Conservation (phyloP, 225 moss, liverwort and hornwort species). For the Asterella californica region DNA sequence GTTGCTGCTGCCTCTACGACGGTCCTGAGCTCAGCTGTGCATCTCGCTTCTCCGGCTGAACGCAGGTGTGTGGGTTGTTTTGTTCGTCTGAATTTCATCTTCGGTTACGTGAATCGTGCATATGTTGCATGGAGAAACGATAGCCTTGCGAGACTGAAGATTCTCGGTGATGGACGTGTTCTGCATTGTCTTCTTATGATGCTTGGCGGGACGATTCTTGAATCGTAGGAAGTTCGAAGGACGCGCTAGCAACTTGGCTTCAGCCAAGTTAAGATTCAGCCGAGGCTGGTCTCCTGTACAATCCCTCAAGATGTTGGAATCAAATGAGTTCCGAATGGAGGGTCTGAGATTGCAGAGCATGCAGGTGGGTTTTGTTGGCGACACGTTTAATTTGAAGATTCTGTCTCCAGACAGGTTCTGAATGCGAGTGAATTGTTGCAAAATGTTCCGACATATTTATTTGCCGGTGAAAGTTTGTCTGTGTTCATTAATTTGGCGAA, state of each 20-base stretch:
- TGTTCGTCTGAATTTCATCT: background rate
- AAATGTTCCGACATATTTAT: background rate
- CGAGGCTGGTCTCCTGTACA: slow-evolving; percentile 20
- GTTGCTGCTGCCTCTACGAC: slow-evolving; percentile 8
- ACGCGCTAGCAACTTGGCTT: background rate
- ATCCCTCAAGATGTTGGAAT: background rate
- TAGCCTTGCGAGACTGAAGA: no score
- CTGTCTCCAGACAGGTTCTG: background rate
- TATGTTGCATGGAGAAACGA: background rate
- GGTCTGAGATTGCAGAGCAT: background rate
- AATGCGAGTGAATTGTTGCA: background rate
- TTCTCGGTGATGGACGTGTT: background rate
- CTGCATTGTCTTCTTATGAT: background rate
- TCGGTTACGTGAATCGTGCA: background rate
- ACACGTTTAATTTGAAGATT: background rate
- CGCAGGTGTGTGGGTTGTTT: background rate
- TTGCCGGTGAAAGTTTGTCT: background rate
- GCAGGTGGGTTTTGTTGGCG: slow-evolving; percentile 3
- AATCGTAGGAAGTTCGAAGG: slow-evolving; percentile 15
- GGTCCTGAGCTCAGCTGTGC: slow-evolving; percentile 7
- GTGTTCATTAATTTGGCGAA: no score
- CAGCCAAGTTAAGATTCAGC: background rate
- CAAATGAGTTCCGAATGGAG: background rate
- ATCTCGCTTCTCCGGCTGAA: background rate
- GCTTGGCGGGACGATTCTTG: background rate